Percentiles rank a stretch among this genome's conserved stretches.
Evolutionary conservation across 805 yeast genomes (phyloP).

Genomic region (Lachancea dasiensis): DNA sequence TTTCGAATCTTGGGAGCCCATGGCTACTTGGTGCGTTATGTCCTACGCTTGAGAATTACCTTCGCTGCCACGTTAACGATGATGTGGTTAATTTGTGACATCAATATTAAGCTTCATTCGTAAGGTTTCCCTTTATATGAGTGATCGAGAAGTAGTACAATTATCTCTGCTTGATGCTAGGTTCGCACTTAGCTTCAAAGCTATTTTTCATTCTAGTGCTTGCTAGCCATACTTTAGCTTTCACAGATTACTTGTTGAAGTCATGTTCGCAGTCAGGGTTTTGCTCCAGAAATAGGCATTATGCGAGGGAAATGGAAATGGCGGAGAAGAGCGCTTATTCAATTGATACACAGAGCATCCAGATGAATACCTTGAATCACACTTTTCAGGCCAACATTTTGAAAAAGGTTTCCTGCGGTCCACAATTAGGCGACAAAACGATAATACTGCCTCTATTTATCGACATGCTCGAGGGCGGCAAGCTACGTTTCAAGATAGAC

Average conservation of each 20-base stretch:
- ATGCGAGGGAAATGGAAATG: constrained; percentile 39
- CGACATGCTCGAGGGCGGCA: constrained; percentile 48
- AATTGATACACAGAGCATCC: constrained; percentile 35
- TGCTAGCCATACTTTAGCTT: constrained; percentile 32
- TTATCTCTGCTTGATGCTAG: no score
- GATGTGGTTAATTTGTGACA: not conserved
- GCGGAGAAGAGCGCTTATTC: constrained; percentile 37
- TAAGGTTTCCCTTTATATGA: no score
- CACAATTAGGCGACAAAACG: constrained; percentile 7
- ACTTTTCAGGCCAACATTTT: constrained; percentile 40
- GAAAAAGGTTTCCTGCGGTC: constrained; percentile 35
- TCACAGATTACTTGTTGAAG: constrained; percentile 65
- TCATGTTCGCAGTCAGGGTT: constrained; percentile 77
- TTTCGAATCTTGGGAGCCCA: no score
- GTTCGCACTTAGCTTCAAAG: not conserved
- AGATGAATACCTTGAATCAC: constrained; percentile 27
- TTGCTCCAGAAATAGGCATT: constrained; percentile 72
- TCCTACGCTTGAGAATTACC: no score
- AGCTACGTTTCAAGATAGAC: constrained; percentile 58
- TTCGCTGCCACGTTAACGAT: no score
- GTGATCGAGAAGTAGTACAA: no score
- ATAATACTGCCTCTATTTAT: constrained; percentile 50
- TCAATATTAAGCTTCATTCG: no score
- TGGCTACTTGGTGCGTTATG: no score
- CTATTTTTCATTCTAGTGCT: not conserved